A percentile compares a stretch with the other conserved stretches of the same genome.
These are phyloP conservation scores for Exophiala phaeomuriformis DNA, from an alignment of 2,329 filamentous ascomycete species.

Conservation along the genomic window DNA sequence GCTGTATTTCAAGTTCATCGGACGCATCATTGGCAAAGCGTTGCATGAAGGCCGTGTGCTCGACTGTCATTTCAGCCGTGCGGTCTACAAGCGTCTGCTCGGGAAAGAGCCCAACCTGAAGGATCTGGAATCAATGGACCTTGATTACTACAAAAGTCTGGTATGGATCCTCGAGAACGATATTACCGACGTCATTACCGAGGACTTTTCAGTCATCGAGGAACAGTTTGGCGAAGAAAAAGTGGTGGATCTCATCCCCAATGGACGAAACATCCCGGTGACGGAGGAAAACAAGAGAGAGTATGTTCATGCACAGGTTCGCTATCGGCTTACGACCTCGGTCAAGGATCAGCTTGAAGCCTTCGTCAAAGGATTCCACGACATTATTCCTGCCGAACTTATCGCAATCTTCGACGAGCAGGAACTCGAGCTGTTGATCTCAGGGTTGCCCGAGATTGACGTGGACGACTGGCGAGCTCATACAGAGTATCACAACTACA, in stretches of 20 bases:
- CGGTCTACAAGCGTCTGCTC: constrained; percentile 95
- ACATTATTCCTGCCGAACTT: constrained; percentile 89
- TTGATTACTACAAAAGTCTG: constrained; percentile 97
- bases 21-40: constrained; percentile 94
- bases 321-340: constrained; percentile 84
- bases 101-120: constrained; percentile 94
- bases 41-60: constrained; percentile 92
- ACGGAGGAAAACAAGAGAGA: constrained; percentile 99
- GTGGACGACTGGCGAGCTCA: constrained; percentile 99
- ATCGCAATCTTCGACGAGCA: constrained; percentile 98
- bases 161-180: constrained; percentile 99
- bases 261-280: constrained; percentile 85
- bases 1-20: constrained; percentile 99
- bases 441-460: constrained; percentile 92
- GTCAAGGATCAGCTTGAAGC: constrained; percentile 91
- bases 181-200: constrained; percentile 93
- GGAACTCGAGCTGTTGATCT: constrained; percentile 92
- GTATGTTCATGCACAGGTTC: constrained; percentile 88
- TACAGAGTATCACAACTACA: constrained; percentile 98
- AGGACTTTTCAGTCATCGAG: constrained; percentile 90
- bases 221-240: constrained; percentile 88
- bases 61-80: constrained; percentile 97
- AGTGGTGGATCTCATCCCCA: constrained; percentile 75
- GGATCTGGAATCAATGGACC: constrained; percentile 97
- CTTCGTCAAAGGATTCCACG: constrained; percentile 93